Evolutionary conservation across 768 basidiomycete genomes (phyloP).

Genomic region (Hebeloma cylindrosporum): DNA sequence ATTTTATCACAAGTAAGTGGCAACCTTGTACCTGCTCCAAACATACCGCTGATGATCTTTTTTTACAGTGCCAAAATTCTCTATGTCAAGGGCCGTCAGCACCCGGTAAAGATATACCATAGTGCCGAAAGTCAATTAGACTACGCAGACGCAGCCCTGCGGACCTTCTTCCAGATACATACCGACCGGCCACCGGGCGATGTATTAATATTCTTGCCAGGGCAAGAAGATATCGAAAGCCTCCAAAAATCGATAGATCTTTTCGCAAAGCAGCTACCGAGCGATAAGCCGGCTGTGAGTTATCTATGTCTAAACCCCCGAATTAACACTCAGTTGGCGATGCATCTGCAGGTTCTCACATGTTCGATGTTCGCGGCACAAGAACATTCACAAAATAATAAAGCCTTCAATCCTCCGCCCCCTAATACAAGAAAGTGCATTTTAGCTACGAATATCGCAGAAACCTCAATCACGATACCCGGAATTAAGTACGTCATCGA

Average conservation of each 20-base stretch:
- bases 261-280: slow-evolving; percentile 69
- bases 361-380: slow-evolving; percentile 88
- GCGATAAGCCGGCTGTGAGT: slow-evolving; percentile 49
- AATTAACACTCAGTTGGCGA: slow-evolving; percentile 1
- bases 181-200: slow-evolving; percentile 78
- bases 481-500: slow-evolving; percentile 96
- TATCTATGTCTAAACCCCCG: neutral
- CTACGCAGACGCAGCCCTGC: slow-evolving; percentile 85
- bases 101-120: slow-evolving; percentile 85
- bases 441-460: slow-evolving; percentile 96
- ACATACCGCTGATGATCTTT: slow-evolving; percentile 6
- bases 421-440: slow-evolving; percentile 83
- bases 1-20: slow-evolving; percentile 78
- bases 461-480: slow-evolving; percentile 96
- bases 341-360: slow-evolving; percentile 55
- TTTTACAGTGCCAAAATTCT: slow-evolving; percentile 74
- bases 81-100: slow-evolving; percentile 91
- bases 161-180: slow-evolving; percentile 95
- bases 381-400: slow-evolving; percentile 71
- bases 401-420: slow-evolving; percentile 71
- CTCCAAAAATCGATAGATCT: slow-evolving; percentile 72
- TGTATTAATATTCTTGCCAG: slow-evolving; percentile 91
- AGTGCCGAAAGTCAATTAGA: slow-evolving; percentile 72
- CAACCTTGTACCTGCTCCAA: neutral
- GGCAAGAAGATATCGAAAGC: slow-evolving; percentile 96